Evolutionary conservation across 1,284 basidiomycete genomes (phyloP).

Genomic region (Ceratobasidium sp.): DNA sequence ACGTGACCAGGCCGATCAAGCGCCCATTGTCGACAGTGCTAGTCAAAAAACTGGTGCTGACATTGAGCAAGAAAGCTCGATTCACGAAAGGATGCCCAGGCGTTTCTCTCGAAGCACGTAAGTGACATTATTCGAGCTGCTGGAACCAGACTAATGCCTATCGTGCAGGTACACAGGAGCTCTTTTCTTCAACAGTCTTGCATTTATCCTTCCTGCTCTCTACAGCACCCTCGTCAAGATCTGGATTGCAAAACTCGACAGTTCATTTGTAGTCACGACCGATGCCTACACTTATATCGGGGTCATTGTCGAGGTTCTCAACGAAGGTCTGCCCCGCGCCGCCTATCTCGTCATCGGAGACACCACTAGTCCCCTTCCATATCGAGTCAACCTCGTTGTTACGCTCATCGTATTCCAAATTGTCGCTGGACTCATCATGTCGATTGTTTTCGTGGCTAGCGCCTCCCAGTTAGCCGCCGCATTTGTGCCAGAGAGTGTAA

Average conservation of each 20-base stretch:
- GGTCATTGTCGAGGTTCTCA: constrained; percentile 43
- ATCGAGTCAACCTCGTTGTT: constrained; percentile 37
- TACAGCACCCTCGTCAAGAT: constrained; percentile 44
- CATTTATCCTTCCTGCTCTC: constrained; percentile 43
- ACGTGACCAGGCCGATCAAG: background rate
- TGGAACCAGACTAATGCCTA: background rate
- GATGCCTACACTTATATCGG: constrained; percentile 43
- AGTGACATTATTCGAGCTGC: background rate
- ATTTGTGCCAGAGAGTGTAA: constrained; percentile 42
- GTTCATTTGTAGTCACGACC: constrained; percentile 41
- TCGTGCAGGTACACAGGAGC: constrained; percentile 41
- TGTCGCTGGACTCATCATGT: constrained; percentile 41
- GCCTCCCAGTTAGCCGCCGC: constrained; percentile 40
- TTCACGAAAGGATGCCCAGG: constrained; percentile 5
- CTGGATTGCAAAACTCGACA: constrained; percentile 44
- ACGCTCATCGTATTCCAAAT: constrained; percentile 43
- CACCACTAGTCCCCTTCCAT: constrained; percentile 9
- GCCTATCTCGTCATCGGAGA: constrained; percentile 43
- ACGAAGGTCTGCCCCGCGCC: constrained; percentile 45
- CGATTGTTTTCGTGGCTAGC: constrained; percentile 41
- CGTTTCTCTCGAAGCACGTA: constrained; percentile 21
- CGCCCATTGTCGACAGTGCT: constrained; percentile 1
- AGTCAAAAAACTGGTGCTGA: constrained; percentile 7
- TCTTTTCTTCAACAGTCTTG: constrained; percentile 41
- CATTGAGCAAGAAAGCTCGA: background rate